A percentile compares a stretch with the other conserved stretches of the same genome.
Conservation (phyloP, 805 yeast species). For the Zygoascus ofunaensis region DNA sequence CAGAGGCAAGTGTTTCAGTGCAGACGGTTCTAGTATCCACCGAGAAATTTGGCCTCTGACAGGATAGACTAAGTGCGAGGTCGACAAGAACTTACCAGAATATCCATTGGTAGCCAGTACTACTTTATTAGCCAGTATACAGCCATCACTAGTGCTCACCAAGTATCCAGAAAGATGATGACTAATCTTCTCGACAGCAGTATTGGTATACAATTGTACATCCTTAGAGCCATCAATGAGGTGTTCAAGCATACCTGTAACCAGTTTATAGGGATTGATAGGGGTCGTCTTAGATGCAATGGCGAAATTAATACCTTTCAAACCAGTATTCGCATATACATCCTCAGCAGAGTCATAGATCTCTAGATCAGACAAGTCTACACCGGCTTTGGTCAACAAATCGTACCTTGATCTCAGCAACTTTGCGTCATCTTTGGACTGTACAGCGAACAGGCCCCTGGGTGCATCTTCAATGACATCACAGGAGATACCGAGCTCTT, state of each 20-base stretch:
- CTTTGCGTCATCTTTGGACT: background rate
- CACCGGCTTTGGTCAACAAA: background rate
- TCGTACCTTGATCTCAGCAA: background rate
- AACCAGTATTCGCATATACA: constrained; percentile 1
- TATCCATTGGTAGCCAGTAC: constrained; percentile 34
- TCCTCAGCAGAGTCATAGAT: background rate
- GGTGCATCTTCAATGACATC: constrained; percentile 28
- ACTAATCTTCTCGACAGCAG: constrained; percentile 29
- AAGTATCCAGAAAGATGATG: background rate
- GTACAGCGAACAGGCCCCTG: constrained; percentile 25
- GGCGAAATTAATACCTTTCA: constrained; percentile 20
- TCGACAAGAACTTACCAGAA: constrained; percentile 11
- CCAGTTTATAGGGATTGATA: constrained; percentile 38
- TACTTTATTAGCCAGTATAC: constrained; percentile 27
- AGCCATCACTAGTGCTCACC: constrained; percentile 20
- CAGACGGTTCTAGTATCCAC: constrained; percentile 5
- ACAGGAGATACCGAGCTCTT: constrained; percentile 32
- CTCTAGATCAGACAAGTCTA: background rate
- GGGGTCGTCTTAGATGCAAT: constrained; percentile 36
- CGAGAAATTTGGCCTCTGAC: constrained; percentile 24
- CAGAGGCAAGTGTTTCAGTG: constrained; percentile 1
- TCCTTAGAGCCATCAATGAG: constrained; percentile 28
- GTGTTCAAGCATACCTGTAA: constrained; percentile 28
- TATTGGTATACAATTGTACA: constrained; percentile 34
- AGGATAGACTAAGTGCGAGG: constrained; percentile 17